phyloP scores from a whole-genome alignment of 129 eudicot species.

The Sambucus nigra region DNA sequence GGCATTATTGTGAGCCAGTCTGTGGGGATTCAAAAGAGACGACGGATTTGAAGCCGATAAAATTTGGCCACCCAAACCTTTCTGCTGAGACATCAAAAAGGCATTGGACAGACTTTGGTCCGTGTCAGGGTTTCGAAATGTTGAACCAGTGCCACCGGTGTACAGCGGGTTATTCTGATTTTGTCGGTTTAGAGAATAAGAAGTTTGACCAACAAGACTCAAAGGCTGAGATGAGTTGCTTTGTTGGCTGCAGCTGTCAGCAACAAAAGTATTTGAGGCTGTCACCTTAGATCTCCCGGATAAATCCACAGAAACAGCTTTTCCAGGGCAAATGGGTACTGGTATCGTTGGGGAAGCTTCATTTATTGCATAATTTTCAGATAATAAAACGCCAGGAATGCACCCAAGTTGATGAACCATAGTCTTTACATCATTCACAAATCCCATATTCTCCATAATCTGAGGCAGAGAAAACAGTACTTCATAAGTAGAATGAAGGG shows the following conservation, averaged over 20 bases:
- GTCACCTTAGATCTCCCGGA: slow-evolving; percentile 19
- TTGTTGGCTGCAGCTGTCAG: slow-evolving; percentile 27
- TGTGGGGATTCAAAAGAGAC: slow-evolving; percentile 15
- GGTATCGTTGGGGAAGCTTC: slow-evolving; percentile 24
- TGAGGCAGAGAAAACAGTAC: slow-evolving; percentile 22
- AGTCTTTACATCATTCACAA: slow-evolving; percentile 63
- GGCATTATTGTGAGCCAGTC: slow-evolving; percentile 7
- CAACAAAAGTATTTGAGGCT: slow-evolving; percentile 13
- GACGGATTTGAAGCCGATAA: neutral
- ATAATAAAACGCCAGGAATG: slow-evolving; percentile 55
- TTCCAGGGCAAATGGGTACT: slow-evolving; percentile 14
- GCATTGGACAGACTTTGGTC: slow-evolving; percentile 13
- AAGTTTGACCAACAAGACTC: slow-evolving; percentile 29
- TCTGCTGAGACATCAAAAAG: slow-evolving; percentile 12
- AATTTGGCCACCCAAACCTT: slow-evolving; percentile 7
- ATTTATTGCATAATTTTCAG: slow-evolving; percentile 39
- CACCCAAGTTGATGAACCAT: slow-evolving; percentile 73
- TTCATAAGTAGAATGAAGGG: too few species aligned
- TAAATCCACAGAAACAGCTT: slow-evolving; percentile 17
- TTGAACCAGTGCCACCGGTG: slow-evolving; percentile 17
- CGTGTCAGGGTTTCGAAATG: slow-evolving; percentile 13
- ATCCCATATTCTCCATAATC: slow-evolving; percentile 74
- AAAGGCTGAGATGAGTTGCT: slow-evolving; percentile 32
- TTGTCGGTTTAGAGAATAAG: slow-evolving; percentile 18
- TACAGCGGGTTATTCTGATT: slow-evolving; percentile 17